A percentile compares a stretch with the other conserved stretches of the same genome.
phyloP scores from a whole-genome alignment of 192 early-diverging fungal species.

The Podila epigama region DNA sequence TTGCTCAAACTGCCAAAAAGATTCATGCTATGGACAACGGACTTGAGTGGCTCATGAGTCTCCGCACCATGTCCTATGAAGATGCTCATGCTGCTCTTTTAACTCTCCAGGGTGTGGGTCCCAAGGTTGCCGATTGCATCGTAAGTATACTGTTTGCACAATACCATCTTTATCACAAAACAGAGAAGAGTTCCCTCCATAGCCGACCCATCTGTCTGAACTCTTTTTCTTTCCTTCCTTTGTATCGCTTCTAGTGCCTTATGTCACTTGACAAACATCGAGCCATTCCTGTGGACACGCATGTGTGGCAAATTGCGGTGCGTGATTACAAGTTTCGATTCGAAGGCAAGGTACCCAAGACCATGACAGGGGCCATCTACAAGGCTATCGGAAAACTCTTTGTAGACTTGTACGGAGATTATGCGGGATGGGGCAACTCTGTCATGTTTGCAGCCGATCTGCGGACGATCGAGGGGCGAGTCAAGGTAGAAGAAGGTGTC shows the following conservation, averaged over 20 bases:
- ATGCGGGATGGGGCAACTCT: conserved; percentile 84
- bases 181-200: no score
- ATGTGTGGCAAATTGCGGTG: conserved; percentile 94
- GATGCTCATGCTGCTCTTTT: conserved; percentile 69
- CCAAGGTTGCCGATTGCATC: conserved; percentile 98
- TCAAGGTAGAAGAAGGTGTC: conserved; percentile 7
- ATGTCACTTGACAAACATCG: conserved; percentile 89
- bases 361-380: conserved; percentile 74
- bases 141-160: conserved; percentile 45
- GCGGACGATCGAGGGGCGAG: conserved; percentile 49
- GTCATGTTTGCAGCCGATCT: conserved; percentile 60
- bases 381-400: conserved; percentile 75
- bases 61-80: conserved; percentile 65
- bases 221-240: background rate
- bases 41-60: conserved; percentile 68
- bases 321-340: conserved; percentile 74
- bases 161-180: no score
- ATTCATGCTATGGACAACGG: conserved; percentile 50
- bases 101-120: conserved; percentile 83
- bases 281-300: conserved; percentile 91
- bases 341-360: conserved; percentile 57
- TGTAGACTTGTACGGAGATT: conserved; percentile 76
- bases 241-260: conserved; percentile 58
- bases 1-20: conserved; percentile 70
- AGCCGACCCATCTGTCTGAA: no score